Evolutionary conservation across 371 early-diverging fungal genomes (phyloP), one percentile per base, ranked within the genome.

Genomic region (Mortierella sp.): DNA sequence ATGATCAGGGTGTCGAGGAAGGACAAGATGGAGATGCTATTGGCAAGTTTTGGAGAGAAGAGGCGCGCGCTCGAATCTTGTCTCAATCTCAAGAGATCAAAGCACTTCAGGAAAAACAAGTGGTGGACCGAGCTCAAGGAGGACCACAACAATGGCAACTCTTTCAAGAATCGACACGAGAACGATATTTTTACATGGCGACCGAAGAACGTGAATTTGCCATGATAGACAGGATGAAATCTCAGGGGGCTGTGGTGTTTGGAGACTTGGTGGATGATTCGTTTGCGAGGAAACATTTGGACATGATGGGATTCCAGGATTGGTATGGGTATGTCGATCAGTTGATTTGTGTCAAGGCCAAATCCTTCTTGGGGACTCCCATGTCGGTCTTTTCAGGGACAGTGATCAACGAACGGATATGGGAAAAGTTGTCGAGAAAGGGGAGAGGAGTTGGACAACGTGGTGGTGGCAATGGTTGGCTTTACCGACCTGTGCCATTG

Each of bases 291-390:
- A 16, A 11, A 6, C 47, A 60, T 46, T 21, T 60, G 47, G 60
- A 60, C 15, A 46, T 44, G 60, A 60, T 60, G 60, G 60, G 60
- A 14, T 60, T 60, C 23, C 47, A 16, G 23, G 60, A 60, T 23
- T 60, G 47, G 47, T 60, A 60, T 47, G 60, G 47, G 47, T 60
- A 60, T 26, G 14, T 60, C 47, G 60, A 60, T 23, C 60, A 60
- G 48, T 47, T 60, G 7, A 45, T 60, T 25, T 60, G 60, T 18
- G 28, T 60, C 47, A 60, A 60, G 47, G 60, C 60, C 11, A 60
- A 47, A 25, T 14, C 47, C 19, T 60, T 60, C 23, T 25, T 60
- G 60, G 60, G 60, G 19, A 46, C 47, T 15, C 60, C 60, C 15
- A 60, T 46, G 47, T 60, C 60, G 47, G 60, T 60, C 60, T 60